Percentiles rank a stretch among this genome's conserved stretches.
Conservation (phyloP, 2,329 filamentous ascomycete genomes). For the Alternaria sp. region DNA sequence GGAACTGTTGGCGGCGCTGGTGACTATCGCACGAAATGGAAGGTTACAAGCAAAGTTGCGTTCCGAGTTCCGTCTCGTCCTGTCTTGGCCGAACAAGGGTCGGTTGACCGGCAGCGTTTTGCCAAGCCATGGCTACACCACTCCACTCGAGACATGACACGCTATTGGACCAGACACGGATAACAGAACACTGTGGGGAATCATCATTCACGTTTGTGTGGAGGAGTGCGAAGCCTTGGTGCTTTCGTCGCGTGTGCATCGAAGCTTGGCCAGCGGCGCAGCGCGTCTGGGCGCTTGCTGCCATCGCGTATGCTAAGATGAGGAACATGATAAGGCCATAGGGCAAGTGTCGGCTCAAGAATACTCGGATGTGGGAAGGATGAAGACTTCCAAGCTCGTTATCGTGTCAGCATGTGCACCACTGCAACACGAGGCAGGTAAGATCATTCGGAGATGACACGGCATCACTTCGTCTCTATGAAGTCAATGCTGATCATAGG, state of each 20-base stretch:
- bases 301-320: slow-evolving; percentile 9
- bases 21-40: slow-evolving; percentile 19
- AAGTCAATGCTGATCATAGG: not conserved
- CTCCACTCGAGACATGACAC: not conserved
- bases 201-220: slow-evolving; percentile 6
- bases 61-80: slow-evolving; percentile 31
- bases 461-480: not conserved
- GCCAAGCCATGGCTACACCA: slow-evolving; percentile 7
- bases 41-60: slow-evolving; percentile 24
- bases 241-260: slow-evolving; percentile 16
- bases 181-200: not conserved
- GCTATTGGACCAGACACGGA: slow-evolving; percentile 4
- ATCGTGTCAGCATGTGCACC: not conserved
- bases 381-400: not conserved
- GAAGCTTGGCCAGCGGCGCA: slow-evolving; percentile 11
- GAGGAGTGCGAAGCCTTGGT: slow-evolving; percentile 17
- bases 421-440: not conserved
- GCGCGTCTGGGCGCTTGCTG: slow-evolving; percentile 14
- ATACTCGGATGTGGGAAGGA: not conserved
- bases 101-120: slow-evolving; percentile 11
- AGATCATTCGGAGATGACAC: not conserved
- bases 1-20: slow-evolving; percentile 29
- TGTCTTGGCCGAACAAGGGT: slow-evolving; percentile 16
- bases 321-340: not conserved
- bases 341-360: slow-evolving; percentile 11